Evolutionary conservation across 2,329 filamentous ascomycete species (phyloP), one percentile per base, ranked within the genome.

Genomic region (Colletotrichum liriopes): DNA sequence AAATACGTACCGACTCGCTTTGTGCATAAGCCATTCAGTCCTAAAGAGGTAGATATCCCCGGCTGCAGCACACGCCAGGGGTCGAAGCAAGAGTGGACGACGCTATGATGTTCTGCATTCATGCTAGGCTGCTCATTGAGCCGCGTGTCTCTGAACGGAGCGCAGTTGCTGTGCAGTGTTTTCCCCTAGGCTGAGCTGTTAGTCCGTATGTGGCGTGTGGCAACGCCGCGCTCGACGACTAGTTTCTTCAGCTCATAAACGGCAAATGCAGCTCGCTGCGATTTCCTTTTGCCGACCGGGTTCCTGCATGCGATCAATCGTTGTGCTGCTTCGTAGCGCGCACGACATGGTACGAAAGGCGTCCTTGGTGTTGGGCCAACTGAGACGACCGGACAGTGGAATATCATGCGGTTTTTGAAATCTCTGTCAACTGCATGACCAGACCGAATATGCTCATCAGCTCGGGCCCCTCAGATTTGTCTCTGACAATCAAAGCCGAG

Each of bases 1-100:
- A 5, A n/a, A 11, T 41, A 41, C n/a, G 35, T 52, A 41, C 35
- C 14, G 32, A 39, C 60, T 52, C 60, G 60, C n/a, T 63, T 51
- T 29, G 23, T 63, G 60, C 60, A 63, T 63, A 63, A 26, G 37
- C 45, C 60, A 41, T n/a, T 9, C 32, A n/a, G 14, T 1, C n/a
- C 32, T 9, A n/a, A 62, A 62, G 32, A 2, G 23, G 16, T 20
- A 32, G 47, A 37, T 9, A 18, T 20, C 12, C 11, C 7, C 18
- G 45, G 32, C 12, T 32, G 47, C 35, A 52, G 35, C 16, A 26
- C 20, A 55, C 32, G 26, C 43, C 43, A 49, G 43, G 58, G 43
- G 59, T 62, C 18, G 43, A 18, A 20, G 16, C n/a, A 35, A 43
- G 43, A 16, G n/a, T 12, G 16, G 35, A 26, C 29, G 20, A 29